phyloP scores from a whole-genome alignment of 345 rosid species.

The Brassica nigra region DNA sequence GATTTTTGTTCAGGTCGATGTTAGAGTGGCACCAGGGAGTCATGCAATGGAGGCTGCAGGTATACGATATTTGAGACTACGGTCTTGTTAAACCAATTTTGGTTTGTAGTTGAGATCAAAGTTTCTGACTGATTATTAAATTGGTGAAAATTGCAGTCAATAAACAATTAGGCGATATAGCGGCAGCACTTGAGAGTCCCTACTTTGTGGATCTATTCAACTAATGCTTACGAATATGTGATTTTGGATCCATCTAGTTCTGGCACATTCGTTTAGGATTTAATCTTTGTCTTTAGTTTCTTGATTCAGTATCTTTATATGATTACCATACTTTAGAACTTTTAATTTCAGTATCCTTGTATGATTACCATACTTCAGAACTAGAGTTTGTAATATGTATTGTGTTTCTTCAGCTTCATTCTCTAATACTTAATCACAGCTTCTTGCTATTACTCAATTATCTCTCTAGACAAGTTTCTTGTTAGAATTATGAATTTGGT shows the following conservation, averaged over 20 bases:
- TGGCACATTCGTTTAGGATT: background rate
- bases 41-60: slow-evolving; percentile 90
- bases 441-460: background rate
- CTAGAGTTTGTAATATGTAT: background rate
- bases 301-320: background rate
- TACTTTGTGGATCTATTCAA: slow-evolving; percentile 74
- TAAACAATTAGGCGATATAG: slow-evolving; percentile 81
- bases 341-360: background rate
- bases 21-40: slow-evolving; percentile 82
- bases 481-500: background rate
- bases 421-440: background rate
- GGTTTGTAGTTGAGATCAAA: background rate
- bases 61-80: slow-evolving; percentile 19
- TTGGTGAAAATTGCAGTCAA: slow-evolving; percentile 59
- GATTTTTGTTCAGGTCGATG: slow-evolving; percentile 57
- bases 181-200: slow-evolving; percentile 93
- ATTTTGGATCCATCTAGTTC: background rate
- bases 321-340: background rate
- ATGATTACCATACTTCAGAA: background rate
- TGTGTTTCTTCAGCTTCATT: background rate
- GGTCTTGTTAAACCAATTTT: background rate
- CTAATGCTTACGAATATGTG: slow-evolving; percentile 10
- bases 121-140: background rate
- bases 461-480: background rate
- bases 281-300: background rate